Evolutionary conservation across 2,329 filamentous ascomycete species (phyloP).

Genomic region (Aspergillus udagawae): DNA sequence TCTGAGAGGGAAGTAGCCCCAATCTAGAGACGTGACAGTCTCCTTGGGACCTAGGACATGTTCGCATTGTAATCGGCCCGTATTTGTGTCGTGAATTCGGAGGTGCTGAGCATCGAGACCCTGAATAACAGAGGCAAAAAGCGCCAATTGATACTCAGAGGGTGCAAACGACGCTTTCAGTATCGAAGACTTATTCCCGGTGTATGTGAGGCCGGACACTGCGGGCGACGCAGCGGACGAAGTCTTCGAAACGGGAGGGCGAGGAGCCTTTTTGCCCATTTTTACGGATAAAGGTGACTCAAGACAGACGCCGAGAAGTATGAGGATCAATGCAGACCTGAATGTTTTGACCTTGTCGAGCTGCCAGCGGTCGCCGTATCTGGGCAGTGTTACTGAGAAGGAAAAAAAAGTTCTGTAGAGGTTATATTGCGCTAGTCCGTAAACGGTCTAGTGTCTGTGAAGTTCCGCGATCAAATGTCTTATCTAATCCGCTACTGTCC

Average conservation of each 20-base stretch:
- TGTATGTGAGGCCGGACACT: constrained; percentile 31
- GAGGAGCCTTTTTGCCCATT: constrained; percentile 47
- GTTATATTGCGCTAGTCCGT: constrained; percentile 27
- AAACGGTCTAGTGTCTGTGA: constrained; percentile 22
- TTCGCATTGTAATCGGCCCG: constrained; percentile 49
- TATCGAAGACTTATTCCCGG: constrained; percentile 46
- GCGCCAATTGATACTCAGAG: constrained; percentile 47
- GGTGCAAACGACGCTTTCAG: constrained; percentile 49
- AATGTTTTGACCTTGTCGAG: constrained; percentile 18
- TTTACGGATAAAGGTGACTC: constrained; percentile 12
- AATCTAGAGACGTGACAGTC: constrained; percentile 48
- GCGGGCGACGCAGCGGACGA: constrained; percentile 40
- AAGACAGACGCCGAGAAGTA: background rate
- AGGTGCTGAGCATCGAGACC: constrained; percentile 51
- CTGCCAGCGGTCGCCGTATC: constrained; percentile 21
- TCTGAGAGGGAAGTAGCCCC: constrained; percentile 43
- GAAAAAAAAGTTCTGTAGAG: constrained; percentile 44
- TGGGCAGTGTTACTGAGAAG: constrained; percentile 27
- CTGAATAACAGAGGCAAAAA: constrained; percentile 53
- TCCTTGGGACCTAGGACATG: constrained; percentile 46
- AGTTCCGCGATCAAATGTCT: constrained; percentile 16
- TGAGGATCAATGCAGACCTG: background rate
- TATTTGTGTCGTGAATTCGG: constrained; percentile 50
- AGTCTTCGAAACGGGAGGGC: constrained; percentile 41
- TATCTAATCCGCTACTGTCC: constrained; percentile 30